A percentile compares a stretch with the other conserved stretches of the same genome.
Conservation (phyloP, 305 asterid genomes). For the Solanum hybrid region DNA sequence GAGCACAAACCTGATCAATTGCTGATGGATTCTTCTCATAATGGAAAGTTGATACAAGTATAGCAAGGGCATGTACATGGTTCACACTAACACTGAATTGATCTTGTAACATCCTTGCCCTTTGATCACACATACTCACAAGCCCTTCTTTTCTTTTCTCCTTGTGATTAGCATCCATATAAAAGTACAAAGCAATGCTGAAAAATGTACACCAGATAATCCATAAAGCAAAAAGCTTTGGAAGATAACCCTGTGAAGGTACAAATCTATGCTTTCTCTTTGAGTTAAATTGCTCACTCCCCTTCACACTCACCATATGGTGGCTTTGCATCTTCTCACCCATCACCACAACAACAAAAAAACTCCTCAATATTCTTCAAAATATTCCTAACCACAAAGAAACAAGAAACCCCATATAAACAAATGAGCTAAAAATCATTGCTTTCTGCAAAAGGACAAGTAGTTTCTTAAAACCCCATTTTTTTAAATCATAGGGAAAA, state of each 20-base stretch:
- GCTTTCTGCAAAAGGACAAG: conserved; percentile 15
- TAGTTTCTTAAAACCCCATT: conserved; percentile 28
- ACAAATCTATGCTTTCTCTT: conserved; percentile 36
- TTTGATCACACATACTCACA: conserved; percentile 85
- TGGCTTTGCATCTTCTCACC: conserved; percentile 48
- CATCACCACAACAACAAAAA: conserved; percentile 23
- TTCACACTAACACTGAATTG: conserved; percentile 88
- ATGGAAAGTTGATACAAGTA: conserved; percentile 84
- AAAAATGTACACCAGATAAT: conserved; percentile 19
- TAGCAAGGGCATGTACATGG: conserved; percentile 92
- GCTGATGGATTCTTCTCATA: conserved; percentile 84
- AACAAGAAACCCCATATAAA: conserved; percentile 9
- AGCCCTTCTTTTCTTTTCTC: conserved; percentile 64
- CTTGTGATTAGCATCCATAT: conserved; percentile 37
- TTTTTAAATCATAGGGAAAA: conserved; percentile 20
- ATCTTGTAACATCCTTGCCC: conserved; percentile 95
- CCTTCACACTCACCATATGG: conserved; percentile 51
- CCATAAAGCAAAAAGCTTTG: conserved; percentile 34
- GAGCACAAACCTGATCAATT: conserved; percentile 74
- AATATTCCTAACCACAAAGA: conserved; percentile 11
- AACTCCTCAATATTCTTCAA: background rate
- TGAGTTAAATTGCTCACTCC: conserved; percentile 42
- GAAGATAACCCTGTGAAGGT: conserved; percentile 11
- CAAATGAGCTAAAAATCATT: conserved; percentile 21
- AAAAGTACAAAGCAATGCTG: conserved; percentile 24